phyloP scores from a whole-genome alignment of 352 stramenopile species.

The Globisporangium viniferum region DNA sequence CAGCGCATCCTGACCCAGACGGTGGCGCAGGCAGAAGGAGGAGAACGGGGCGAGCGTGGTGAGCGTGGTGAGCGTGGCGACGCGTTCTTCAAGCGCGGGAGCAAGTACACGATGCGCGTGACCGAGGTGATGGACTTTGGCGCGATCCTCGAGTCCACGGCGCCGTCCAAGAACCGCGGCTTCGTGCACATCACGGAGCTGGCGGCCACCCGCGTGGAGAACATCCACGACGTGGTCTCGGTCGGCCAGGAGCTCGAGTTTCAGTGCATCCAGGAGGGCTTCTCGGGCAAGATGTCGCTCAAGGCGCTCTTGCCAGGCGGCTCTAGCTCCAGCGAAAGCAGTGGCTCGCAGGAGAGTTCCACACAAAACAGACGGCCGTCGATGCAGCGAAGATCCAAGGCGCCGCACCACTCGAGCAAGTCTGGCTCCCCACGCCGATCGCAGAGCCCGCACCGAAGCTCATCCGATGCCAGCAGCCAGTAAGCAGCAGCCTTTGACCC shows the following conservation, averaged over 20 bases:
- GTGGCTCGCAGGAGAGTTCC: neutral
- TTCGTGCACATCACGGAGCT: slow-evolving; percentile 96
- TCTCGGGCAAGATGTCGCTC: slow-evolving; percentile 81
- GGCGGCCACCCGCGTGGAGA: slow-evolving; percentile 51
- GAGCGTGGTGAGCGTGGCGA: slow-evolving; percentile 11
- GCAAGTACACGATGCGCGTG: slow-evolving; percentile 91
- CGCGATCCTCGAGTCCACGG: slow-evolving; percentile 81
- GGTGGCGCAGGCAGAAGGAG: slow-evolving; percentile 15
- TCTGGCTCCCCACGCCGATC: slow-evolving; percentile 7
- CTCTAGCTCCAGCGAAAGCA: neutral
- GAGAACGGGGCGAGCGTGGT: slow-evolving; percentile 1
- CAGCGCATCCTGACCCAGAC: slow-evolving; percentile 59
- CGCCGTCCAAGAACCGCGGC: slow-evolving; percentile 77
- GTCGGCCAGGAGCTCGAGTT: slow-evolving; percentile 78
- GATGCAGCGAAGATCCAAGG: slow-evolving; percentile 22
- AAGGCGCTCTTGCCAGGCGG: slow-evolving; percentile 35
- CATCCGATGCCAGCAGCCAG: slow-evolving; percentile 7
- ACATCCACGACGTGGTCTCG: slow-evolving; percentile 60
- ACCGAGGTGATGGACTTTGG: slow-evolving; percentile 95
- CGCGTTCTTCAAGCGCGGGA: slow-evolving; percentile 83
- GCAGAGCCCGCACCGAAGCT: slow-evolving; percentile 14
- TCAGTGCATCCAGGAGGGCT: slow-evolving; percentile 71
- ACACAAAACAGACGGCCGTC: slow-evolving; percentile 29
- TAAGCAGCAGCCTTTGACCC: neutral
- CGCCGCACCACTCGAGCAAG: slow-evolving; percentile 11